Conservation (phyloP, 2,329 filamentous ascomycete genomes). For the Hypomyces rosellus region DNA sequence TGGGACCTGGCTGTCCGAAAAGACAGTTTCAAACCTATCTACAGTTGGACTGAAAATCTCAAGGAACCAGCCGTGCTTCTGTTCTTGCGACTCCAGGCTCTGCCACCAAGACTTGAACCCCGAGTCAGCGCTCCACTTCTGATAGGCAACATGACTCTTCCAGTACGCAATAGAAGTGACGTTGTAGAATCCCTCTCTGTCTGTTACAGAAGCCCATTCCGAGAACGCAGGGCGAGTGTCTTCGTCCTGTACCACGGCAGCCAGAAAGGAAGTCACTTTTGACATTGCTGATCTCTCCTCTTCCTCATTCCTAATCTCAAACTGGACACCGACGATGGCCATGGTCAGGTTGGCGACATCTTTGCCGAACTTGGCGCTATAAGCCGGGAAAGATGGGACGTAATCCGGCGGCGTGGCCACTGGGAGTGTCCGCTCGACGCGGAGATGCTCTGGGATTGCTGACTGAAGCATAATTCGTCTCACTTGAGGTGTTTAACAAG, state of each 20-base stretch:
- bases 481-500: neutral
- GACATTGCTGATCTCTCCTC: constrained; percentile 6
- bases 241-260: neutral
- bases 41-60: constrained; percentile 36
- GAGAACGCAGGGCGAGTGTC: constrained; percentile 6
- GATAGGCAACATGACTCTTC: constrained; percentile 1
- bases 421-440: constrained; percentile 8
- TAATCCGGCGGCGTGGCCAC: constrained; percentile 10
- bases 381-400: constrained; percentile 13
- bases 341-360: constrained; percentile 13
- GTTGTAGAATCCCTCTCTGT: constrained; percentile 13
- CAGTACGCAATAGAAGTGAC: constrained; percentile 9
- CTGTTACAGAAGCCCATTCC: constrained; percentile 14
- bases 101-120: constrained; percentile 8
- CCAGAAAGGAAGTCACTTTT: constrained; percentile 10
- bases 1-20: constrained; percentile 27
- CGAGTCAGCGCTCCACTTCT: constrained; percentile 9
- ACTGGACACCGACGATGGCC: constrained; percentile 14
- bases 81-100: neutral
- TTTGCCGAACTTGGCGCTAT: constrained; percentile 14
- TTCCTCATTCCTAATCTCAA: neutral
- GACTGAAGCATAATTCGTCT: neutral
- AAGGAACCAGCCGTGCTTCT: constrained; percentile 33
- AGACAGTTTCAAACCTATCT: constrained; percentile 38
- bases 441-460: constrained; percentile 14